These are phyloP conservation scores for Penicillium italicum DNA, from an alignment of 2,329 filamentous ascomycete genomes.

Conservation along the genomic window DNA sequence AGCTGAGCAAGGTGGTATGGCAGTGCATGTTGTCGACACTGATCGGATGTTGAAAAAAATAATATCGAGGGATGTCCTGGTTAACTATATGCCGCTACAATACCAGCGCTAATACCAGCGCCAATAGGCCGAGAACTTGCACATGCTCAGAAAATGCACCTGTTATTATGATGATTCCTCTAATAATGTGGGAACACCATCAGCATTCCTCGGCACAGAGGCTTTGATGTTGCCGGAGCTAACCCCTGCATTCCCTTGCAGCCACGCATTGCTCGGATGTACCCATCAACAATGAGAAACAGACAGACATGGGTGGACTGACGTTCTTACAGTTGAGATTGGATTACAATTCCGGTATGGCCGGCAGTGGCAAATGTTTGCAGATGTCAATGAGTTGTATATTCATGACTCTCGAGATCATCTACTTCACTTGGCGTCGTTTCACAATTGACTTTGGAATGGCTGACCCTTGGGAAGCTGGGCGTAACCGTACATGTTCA, in stretches of 20 bases:
- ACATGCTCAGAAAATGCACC: neutral
- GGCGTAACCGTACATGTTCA: neutral
- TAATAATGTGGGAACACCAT: neutral
- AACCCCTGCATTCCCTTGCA: neutral
- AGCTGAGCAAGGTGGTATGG: neutral
- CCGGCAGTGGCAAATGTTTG: neutral
- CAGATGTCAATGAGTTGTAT: neutral
- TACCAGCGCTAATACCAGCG: neutral
- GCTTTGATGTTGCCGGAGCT: neutral
- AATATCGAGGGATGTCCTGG: neutral
- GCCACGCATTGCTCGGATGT: neutral
- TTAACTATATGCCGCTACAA: neutral
- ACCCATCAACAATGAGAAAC: neutral
- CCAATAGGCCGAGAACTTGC: neutral
- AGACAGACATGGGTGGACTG: too few relatives aligned
- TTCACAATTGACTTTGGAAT: neutral
- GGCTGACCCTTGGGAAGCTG: neutral
- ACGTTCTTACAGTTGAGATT: neutral
- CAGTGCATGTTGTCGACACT: conserved; percentile 9
- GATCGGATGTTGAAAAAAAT: neutral
- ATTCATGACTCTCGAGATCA: neutral
- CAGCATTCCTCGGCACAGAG: neutral
- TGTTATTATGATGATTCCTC: neutral
- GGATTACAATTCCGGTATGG: too few relatives aligned
- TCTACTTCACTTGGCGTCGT: neutral